These are phyloP conservation scores for Teunomyces kruisii DNA, from an alignment of 805 yeast genomes.

Conservation along the genomic window DNA sequence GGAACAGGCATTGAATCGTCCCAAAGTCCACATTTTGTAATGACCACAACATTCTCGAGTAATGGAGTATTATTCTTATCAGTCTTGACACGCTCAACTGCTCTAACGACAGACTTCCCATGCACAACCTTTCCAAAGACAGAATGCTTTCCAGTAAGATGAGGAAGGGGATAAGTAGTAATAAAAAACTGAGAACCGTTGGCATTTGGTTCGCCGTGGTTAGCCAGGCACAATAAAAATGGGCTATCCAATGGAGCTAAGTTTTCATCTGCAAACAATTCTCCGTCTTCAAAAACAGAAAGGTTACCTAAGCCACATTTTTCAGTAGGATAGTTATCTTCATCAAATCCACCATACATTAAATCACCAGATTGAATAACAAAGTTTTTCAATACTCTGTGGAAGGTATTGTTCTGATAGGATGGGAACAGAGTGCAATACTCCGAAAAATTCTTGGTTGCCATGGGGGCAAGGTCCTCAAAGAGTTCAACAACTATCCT, in stretches of 20 bases:
- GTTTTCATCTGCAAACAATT: constrained; percentile 59
- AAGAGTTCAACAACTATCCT: constrained; percentile 60
- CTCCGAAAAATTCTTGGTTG: constrained; percentile 50
- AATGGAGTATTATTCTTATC: constrained; percentile 43
- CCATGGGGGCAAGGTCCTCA: constrained; percentile 53
- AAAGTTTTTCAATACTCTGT: constrained; percentile 65
- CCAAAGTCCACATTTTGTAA: constrained; percentile 67
- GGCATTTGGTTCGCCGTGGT: constrained; percentile 45
- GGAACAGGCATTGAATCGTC: constrained; percentile 51
- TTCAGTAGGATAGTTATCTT: constrained; percentile 20
- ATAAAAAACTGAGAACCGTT: constrained; percentile 73
- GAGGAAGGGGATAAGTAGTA: constrained; percentile 67
- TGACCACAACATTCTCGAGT: constrained; percentile 42
- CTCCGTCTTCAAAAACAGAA: constrained; percentile 18
- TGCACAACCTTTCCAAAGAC: constrained; percentile 70
- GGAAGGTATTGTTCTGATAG: constrained; percentile 51
- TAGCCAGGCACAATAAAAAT: constrained; percentile 64
- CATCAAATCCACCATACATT: constrained; percentile 29
- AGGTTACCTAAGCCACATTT: constrained; percentile 38
- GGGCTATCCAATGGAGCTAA: constrained; percentile 44
- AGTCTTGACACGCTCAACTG: constrained; percentile 51
- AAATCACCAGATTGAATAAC: constrained; percentile 71
- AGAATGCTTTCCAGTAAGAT: constrained; percentile 72
- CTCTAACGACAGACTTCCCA: constrained; percentile 71
- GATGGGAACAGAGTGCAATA: constrained; percentile 37